These are phyloP conservation scores for Piper longum DNA, from an alignment of 164 flowering plant species.

Conservation along the genomic window DNA sequence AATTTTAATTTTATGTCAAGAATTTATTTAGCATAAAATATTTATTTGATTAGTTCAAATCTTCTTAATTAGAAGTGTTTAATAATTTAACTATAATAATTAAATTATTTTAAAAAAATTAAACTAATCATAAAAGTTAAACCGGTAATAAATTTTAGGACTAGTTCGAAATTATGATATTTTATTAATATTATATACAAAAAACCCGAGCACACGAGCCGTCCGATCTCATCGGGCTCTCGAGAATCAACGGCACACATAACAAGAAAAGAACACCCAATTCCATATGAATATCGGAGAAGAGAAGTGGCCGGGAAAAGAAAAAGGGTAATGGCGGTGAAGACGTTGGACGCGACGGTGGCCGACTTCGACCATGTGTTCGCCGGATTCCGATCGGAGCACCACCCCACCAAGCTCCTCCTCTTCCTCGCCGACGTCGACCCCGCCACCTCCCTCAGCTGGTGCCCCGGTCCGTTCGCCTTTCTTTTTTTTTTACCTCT, in stretches of 20 bases:
- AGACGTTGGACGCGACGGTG: slow-evolving; percentile 49
- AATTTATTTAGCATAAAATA: too few relatives aligned
- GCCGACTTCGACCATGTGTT: slow-evolving; percentile 45
- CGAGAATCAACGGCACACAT: background rate
- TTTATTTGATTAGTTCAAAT: too few relatives aligned
- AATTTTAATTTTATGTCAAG: too few relatives aligned
- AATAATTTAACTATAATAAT: too few relatives aligned
- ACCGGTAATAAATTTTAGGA: too few relatives aligned
- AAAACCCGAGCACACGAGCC: background rate
- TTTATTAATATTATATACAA: too few relatives aligned
- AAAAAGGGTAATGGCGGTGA: slow-evolving; percentile 46
- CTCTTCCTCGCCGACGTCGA: slow-evolving; percentile 88
- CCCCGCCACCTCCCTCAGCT: slow-evolving; percentile 74
- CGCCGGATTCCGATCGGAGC: slow-evolving; percentile 44
- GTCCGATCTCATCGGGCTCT: background rate
- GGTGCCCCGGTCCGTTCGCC: slow-evolving; percentile 77
- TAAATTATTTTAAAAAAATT: too few relatives aligned
- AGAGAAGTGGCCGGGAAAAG: background rate
- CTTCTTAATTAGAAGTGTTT: too few relatives aligned
- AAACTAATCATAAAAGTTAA: too few relatives aligned
- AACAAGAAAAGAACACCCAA: background rate
- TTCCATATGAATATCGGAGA: background rate
- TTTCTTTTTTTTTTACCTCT: slow-evolving; percentile 1
- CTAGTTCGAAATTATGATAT: too few relatives aligned
- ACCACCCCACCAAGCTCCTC: slow-evolving; percentile 52